These are phyloP conservation scores for Erysiphe neolycopersici DNA, from an alignment of 2,329 filamentous ascomycete species.

Conservation along the genomic window DNA sequence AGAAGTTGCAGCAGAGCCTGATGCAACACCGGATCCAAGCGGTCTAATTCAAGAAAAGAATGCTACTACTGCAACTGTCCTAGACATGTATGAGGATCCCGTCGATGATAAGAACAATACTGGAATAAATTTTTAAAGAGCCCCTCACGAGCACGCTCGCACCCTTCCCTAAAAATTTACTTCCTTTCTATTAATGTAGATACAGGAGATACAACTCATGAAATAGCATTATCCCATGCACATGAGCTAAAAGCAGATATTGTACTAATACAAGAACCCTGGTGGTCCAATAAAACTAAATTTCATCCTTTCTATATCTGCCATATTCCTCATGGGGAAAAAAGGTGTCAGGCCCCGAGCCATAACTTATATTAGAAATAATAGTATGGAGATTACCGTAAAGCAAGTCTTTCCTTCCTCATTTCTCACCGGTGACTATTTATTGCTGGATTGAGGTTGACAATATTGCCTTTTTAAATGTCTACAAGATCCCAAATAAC, in stretches of 20 bases:
- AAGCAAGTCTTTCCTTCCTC: neutral
- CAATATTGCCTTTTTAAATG: neutral
- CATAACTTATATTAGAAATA: neutral
- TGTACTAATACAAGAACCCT: neutral
- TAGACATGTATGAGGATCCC: too few relatives aligned
- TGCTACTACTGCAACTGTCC: too few relatives aligned
- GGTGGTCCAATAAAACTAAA: neutral
- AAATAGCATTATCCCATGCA: neutral
- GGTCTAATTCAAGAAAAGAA: too few relatives aligned
- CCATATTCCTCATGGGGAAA: neutral
- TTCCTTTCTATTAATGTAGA: neutral
- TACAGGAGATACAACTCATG: neutral
- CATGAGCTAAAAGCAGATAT: neutral
- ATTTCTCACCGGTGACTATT: neutral
- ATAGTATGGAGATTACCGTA: neutral
- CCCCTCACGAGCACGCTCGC: neutral
- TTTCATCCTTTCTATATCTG: neutral
- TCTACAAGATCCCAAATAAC: neutral
- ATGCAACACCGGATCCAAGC: too few relatives aligned
- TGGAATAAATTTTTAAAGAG: neutral
- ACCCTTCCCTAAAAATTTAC: neutral
- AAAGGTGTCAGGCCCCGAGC: neutral
- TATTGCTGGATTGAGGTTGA: too few relatives aligned
- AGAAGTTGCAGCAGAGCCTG: too few relatives aligned
- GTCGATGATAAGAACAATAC: too few relatives aligned